Conservation (phyloP, 225 moss, liverwort and hornwort species). For the Pleurozium schreberi region DNA sequence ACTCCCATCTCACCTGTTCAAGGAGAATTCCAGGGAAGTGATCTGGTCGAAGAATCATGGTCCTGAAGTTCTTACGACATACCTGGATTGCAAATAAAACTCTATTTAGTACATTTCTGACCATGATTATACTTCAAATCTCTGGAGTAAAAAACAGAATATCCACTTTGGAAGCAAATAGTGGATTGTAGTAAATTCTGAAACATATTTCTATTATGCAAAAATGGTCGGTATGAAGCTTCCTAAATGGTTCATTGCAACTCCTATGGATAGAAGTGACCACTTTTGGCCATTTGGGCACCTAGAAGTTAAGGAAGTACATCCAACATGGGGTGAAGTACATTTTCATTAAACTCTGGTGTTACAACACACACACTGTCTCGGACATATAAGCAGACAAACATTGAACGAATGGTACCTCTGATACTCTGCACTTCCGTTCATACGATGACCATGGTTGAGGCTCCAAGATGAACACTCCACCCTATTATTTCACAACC, state of each 20-base stretch:
- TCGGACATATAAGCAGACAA: neutral
- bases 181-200: neutral
- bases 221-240: neutral
- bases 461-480: conserved; percentile 77
- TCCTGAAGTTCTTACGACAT: conserved; percentile 34
- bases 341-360: neutral
- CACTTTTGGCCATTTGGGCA: no score
- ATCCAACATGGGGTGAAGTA: neutral
- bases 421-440: conserved; percentile 54
- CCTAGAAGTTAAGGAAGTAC: neutral
- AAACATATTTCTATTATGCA: neutral
- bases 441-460: conserved; percentile 92
- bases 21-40: conserved; percentile 75
- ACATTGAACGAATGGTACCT: conserved; percentile 22
- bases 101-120: neutral
- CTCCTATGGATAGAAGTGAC: neutral
- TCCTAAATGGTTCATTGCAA: neutral
- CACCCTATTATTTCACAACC: conserved; percentile 41
- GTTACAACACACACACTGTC: neutral
- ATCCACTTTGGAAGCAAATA: neutral
- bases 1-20: conserved; percentile 51
- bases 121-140: neutral
- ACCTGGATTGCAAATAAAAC: conserved; percentile 21
- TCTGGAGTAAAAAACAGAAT: neutral
- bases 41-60: conserved; percentile 42